Base-by-base conservation (phyloP, 176 grass and related monocot genomes). In the Dactylis glomerata region DNA sequence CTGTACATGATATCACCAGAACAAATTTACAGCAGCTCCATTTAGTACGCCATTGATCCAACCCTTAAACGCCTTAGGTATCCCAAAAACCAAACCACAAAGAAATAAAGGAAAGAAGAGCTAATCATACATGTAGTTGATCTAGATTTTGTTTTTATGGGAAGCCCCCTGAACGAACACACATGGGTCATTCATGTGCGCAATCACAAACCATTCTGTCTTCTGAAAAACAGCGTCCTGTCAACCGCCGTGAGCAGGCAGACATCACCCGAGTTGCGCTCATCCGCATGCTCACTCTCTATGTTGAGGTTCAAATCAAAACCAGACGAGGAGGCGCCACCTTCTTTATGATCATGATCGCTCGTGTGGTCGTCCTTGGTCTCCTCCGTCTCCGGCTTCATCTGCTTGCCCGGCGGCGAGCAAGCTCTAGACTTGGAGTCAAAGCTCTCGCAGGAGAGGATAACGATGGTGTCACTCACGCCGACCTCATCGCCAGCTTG, bases 291-390 rank as follows among this genome's bases (percentile, higher is more conserved):
- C 32, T 88, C 58, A 62, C 49, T 82, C 66, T 57, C 79, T 59
- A 91, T 79, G 31, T 77, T 40, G 41, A 98, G 67, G 83, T 98
- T 98, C 89, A 98, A 57, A 95, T 98, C 96, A n/a, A 98, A 85
- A 83, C 78, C 87, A 52, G 91, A 85, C 8, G 38, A 77, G 6
- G 92, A 76, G 49, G 49, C 24, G 0, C 40, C 75, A 65, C n/a
- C n/a, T 86, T 63, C 84, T 14, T 82, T 72, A 9, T 30, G 73
- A 45, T 82, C 73, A 49, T 51, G 47, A 37, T 84, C 89, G 61
- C 51, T 14, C 1, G 63, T 67, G 19, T 78, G 42, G n/a, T 87
- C 71, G 16, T 88, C 86, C 51, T 81, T 86, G 50, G 13, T 16
- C 23, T 79, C 75, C 34, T 75, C 68, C 11, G 22, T n/a, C 32